Percentiles rank a stretch among this genome's conserved stretches.
These are phyloP conservation scores for Volvox carteri DNA, from an alignment of 163 green algal species.

Conservation along the genomic window DNA sequence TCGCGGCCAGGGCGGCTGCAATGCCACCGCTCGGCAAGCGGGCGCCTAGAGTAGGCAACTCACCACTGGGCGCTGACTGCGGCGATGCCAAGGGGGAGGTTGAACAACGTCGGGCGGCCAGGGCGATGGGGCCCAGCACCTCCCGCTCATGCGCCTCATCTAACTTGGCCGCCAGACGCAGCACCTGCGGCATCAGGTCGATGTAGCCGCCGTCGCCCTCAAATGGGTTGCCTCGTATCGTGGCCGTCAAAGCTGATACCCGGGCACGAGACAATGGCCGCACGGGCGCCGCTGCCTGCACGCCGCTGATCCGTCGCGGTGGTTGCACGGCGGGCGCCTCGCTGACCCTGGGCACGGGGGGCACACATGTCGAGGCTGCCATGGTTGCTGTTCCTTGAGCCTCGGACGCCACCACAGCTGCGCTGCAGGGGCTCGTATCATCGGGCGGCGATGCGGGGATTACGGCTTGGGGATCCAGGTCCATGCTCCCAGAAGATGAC, in stretches of 20 bases:
- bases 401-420: background rate
- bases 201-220: constrained; percentile 35
- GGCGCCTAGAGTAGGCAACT: background rate
- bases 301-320: background rate
- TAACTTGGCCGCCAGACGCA: constrained; percentile 17
- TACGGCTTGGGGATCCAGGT: background rate
- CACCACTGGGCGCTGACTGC: background rate
- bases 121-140: constrained; percentile 29
- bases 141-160: background rate
- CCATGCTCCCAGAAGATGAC: background rate
- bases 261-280: background rate
- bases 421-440: background rate
- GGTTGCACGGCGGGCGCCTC: background rate
- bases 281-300: constrained; percentile 30
- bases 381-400: too few relatives aligned
- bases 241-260: constrained; percentile 38
- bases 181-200: constrained; percentile 46
- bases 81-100: background rate
- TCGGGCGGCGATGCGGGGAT: background rate
- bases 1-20: background rate
- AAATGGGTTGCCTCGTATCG: constrained; percentile 30
- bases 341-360: too few relatives aligned
- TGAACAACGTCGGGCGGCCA: background rate
- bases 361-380: too few relatives aligned
- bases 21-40: background rate